Evolutionary conservation across 805 yeast species (phyloP).

Genomic region (Candida vaughaniae): DNA sequence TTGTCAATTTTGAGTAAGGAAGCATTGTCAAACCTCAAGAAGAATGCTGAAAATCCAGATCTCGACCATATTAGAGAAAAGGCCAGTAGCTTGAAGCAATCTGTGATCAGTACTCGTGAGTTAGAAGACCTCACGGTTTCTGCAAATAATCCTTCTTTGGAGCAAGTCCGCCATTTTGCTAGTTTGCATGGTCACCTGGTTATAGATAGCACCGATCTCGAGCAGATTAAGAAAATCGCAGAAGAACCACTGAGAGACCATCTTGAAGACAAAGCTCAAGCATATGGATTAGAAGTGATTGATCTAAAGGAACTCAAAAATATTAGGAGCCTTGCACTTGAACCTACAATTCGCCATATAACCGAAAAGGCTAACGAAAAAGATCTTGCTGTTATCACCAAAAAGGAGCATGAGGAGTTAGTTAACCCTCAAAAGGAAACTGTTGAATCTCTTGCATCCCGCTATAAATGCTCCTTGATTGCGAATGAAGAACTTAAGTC

Average conservation of each 20-base stretch:
- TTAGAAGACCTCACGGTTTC: slow-evolving; percentile 10
- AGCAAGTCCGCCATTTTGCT: slow-evolving; percentile 8
- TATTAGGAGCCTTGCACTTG: slow-evolving; percentile 2
- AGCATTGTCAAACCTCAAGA: slow-evolving; percentile 3
- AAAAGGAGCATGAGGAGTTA: not conserved
- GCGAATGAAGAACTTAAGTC: slow-evolving; percentile 11
- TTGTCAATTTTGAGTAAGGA: slow-evolving; percentile 5
- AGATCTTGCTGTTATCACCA: slow-evolving; percentile 1
- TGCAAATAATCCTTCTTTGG: slow-evolving; percentile 10
- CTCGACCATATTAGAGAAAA: slow-evolving; percentile 18
- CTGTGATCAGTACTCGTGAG: slow-evolving; percentile 11
- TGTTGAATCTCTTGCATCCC: slow-evolving; percentile 6
- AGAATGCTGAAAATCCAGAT: slow-evolving; percentile 2
- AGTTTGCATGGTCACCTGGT: not conserved
- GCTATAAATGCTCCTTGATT: slow-evolving; percentile 3
- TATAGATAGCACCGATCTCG: slow-evolving; percentile 4
- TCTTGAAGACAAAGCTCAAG: slow-evolving; percentile 16
- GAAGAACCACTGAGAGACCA: slow-evolving; percentile 12
- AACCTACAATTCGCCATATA: slow-evolving; percentile 15
- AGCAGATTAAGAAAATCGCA: slow-evolving; percentile 14
- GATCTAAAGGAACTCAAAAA: slow-evolving; percentile 11
- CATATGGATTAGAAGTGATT: slow-evolving; percentile 15
- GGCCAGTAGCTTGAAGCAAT: slow-evolving; percentile 16
- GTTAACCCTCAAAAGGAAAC: slow-evolving; percentile 8
- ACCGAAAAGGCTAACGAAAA: slow-evolving; percentile 9